These are phyloP conservation scores for Aspergillaceae sp. DNA, from an alignment of 2,329 filamentous ascomycete genomes.

Conservation along the genomic window DNA sequence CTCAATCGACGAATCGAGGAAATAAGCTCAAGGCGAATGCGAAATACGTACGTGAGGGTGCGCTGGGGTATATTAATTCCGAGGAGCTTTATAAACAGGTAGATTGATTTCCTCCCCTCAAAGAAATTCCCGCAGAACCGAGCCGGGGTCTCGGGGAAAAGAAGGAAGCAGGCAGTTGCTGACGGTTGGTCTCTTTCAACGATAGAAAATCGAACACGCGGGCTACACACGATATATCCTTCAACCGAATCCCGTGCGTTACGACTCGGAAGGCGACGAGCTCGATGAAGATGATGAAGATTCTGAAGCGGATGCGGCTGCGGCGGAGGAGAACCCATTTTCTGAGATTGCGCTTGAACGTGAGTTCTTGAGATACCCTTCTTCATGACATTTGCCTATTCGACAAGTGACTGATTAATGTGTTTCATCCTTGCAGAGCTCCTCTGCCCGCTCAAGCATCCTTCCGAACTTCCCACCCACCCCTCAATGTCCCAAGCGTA, in stretches of 20 bases:
- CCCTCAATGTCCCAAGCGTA: constrained; percentile 52
- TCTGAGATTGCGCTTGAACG: constrained; percentile 49
- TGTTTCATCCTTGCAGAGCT: constrained; percentile 36
- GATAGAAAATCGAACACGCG: constrained; percentile 52
- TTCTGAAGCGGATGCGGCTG: constrained; percentile 48
- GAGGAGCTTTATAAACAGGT: constrained; percentile 51
- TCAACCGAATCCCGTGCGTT: constrained; percentile 49
- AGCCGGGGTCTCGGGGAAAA: neutral
- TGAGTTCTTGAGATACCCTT: constrained; percentile 23
- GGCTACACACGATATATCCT: constrained; percentile 54
- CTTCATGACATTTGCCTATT: neutral
- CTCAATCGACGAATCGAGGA: constrained; percentile 49
- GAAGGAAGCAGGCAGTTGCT: neutral
- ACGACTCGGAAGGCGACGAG: constrained; percentile 57
- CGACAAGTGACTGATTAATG: constrained; percentile 5
- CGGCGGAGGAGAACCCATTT: constrained; percentile 55
- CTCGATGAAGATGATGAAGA: constrained; percentile 51
- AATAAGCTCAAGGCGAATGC: constrained; percentile 55
- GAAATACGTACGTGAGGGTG: constrained; percentile 47
- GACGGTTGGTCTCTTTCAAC: neutral
- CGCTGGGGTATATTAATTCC: constrained; percentile 44
- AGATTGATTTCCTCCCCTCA: constrained; percentile 5
- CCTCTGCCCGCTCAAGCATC: constrained; percentile 53
- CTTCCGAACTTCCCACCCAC: constrained; percentile 51
- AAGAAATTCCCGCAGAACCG: neutral